Percentiles rank a stretch among this genome's conserved stretches.
These are phyloP conservation scores for Solanum stenotomum DNA, from an alignment of 257 asterid species.

Conservation along the genomic window DNA sequence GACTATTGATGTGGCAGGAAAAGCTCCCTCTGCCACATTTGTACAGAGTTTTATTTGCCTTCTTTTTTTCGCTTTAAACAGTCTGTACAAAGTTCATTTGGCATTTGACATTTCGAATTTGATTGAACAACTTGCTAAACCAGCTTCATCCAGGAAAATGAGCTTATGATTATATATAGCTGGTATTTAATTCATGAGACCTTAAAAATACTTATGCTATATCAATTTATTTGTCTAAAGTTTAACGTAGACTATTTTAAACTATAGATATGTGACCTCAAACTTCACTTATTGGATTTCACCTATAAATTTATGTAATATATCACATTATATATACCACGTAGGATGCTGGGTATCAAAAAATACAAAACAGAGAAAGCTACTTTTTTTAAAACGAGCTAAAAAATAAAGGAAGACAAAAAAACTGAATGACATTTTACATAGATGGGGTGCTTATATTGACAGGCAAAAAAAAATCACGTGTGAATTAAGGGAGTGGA, in stretches of 20 bases:
- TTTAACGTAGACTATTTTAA: not conserved
- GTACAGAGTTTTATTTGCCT: not conserved
- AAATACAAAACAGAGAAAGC: too few relatives aligned
- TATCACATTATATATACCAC: too few relatives aligned
- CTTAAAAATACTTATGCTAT: not conserved
- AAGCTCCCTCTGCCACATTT: not conserved
- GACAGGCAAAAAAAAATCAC: not conserved
- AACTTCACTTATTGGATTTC: too few relatives aligned
- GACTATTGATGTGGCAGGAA: not conserved
- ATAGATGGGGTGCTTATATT: not conserved
- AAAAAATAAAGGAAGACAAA: too few relatives aligned
- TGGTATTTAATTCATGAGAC: not conserved
- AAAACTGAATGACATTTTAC: not conserved
- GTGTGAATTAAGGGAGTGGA: not conserved
- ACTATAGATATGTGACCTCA: not conserved
- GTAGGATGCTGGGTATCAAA: too few relatives aligned
- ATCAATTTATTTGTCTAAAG: not conserved
- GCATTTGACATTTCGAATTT: not conserved
- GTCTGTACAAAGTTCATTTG: not conserved
- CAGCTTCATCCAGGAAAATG: not conserved
- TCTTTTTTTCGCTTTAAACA: not conserved
- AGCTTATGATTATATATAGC: not conserved
- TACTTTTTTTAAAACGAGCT: too few relatives aligned
- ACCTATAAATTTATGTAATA: too few relatives aligned
- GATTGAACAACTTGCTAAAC: not conserved